A percentile compares a stretch with the other conserved stretches of the same genome.
Conservation (phyloP, 2,329 filamentous ascomycete species). For the Alternaria infectoria region DNA sequence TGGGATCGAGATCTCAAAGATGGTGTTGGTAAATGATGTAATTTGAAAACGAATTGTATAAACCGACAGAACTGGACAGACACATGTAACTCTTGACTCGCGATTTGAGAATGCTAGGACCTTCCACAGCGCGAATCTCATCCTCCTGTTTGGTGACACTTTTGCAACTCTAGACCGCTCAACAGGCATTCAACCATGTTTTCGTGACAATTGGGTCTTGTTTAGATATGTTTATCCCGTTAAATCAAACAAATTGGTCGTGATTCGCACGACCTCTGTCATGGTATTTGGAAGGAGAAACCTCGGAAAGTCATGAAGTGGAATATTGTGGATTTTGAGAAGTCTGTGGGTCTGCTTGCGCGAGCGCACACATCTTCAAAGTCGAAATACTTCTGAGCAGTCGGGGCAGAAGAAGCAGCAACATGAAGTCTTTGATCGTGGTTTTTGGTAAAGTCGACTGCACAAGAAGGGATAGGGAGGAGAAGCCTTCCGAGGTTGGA, state of each 20-base stretch:
- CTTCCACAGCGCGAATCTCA: not conserved
- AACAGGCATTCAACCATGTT: not conserved
- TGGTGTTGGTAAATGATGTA: not conserved
- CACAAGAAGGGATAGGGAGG: not conserved
- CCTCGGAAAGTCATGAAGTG: not conserved
- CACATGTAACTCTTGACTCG: not conserved
- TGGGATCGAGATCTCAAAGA: not conserved
- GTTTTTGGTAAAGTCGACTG: not conserved
- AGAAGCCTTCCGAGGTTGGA: no score
- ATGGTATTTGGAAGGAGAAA: not conserved
- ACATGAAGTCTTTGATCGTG: not conserved
- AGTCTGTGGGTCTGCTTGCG: not conserved
- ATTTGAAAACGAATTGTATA: accelerated
- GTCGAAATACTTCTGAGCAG: no score
- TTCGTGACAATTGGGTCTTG: not conserved
- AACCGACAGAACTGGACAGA: not conserved
- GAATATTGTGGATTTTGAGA: not conserved
- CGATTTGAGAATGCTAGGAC: not conserved
- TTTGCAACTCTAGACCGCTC: not conserved
- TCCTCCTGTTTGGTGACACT: not conserved
- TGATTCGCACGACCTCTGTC: not conserved
- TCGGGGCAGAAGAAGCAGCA: not conserved
- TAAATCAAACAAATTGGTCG: not conserved
- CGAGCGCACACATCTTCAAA: no score
- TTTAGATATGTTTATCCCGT: not conserved